phyloP scores from a whole-genome alignment of 768 basidiomycete genomes.

The Trametes elegans region DNA sequence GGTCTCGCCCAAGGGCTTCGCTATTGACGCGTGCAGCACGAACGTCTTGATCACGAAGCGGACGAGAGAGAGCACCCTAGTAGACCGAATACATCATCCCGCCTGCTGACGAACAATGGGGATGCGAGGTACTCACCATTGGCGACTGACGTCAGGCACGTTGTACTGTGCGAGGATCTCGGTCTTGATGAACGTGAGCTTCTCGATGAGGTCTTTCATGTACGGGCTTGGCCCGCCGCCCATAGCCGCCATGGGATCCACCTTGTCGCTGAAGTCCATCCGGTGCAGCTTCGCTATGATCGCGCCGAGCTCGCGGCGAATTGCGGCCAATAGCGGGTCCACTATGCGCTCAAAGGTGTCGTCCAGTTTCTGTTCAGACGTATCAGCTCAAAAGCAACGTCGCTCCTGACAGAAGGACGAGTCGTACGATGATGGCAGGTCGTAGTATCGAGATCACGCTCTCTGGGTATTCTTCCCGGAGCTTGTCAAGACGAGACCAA shows the following conservation, averaged over 20 bases:
- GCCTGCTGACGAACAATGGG: neutral
- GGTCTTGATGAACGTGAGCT: slow-evolving; percentile 74
- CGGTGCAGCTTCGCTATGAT: slow-evolving; percentile 84
- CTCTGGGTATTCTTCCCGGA: slow-evolving; percentile 66
- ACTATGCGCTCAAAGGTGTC: slow-evolving; percentile 53
- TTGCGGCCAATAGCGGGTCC: slow-evolving; percentile 60
- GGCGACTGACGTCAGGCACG: slow-evolving; percentile 66
- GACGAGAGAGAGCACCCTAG: slow-evolving; percentile 47
- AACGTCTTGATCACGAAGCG: slow-evolving; percentile 83
- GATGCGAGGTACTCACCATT: slow-evolving; percentile 58
- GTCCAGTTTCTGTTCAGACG: slow-evolving; percentile 45
- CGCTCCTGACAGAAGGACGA: neutral
- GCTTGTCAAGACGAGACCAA: slow-evolving; percentile 62
- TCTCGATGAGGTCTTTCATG: slow-evolving; percentile 90
- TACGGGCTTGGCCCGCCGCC: slow-evolving; percentile 77
- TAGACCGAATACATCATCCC: neutral
- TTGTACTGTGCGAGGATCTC: slow-evolving; percentile 72
- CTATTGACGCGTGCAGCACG: slow-evolving; percentile 92
- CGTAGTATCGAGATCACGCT: slow-evolving; percentile 53
- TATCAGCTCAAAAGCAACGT: neutral
- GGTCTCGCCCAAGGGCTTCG: slow-evolving; percentile 84
- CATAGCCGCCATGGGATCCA: slow-evolving; percentile 54
- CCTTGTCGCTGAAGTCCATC: slow-evolving; percentile 72
- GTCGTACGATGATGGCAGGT: slow-evolving; percentile 56
- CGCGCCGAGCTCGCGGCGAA: slow-evolving; percentile 77